Conservation (phyloP, 2,329 filamentous ascomycete species). For the Alternaria hordeiaustralica region DNA sequence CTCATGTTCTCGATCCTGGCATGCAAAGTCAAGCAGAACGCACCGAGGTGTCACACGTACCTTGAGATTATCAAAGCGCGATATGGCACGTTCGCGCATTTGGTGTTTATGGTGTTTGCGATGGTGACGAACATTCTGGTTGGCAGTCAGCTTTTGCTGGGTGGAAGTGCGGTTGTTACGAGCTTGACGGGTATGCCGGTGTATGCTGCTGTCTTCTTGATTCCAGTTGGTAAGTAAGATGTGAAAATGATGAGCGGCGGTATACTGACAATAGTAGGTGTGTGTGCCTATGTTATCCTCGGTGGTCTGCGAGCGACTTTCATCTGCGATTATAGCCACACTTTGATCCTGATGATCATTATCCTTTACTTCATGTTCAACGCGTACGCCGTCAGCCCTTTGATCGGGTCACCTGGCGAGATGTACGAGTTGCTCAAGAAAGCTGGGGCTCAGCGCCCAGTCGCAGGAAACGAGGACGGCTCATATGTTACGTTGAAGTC, state of each 20-base stretch:
- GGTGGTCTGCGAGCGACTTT: constrained; percentile 53
- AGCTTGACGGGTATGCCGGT: constrained; percentile 53
- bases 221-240: constrained; percentile 46
- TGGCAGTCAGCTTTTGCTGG: constrained; percentile 52
- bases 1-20: constrained; percentile 54
- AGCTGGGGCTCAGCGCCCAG: constrained; percentile 46
- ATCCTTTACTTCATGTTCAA: constrained; percentile 56
- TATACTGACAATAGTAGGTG: constrained; percentile 32
- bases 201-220: constrained; percentile 53
- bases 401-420: constrained; percentile 48
- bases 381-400: constrained; percentile 48
- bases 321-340: constrained; percentile 50
- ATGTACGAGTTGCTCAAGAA: constrained; percentile 52
- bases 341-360: constrained; percentile 52
- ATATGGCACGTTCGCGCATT: constrained; percentile 48
- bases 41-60: constrained; percentile 51
- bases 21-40: constrained; percentile 52
- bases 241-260: background rate
- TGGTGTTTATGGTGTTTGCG: constrained; percentile 51
- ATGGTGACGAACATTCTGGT: constrained; percentile 54
- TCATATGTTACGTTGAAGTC: constrained; percentile 52
- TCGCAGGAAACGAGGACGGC: constrained; percentile 49
- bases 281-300: constrained; percentile 45
- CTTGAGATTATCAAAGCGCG: constrained; percentile 52
- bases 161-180: constrained; percentile 54